Evolutionary conservation across 768 basidiomycete species (phyloP).

Genomic region (Royoungia palumana): DNA sequence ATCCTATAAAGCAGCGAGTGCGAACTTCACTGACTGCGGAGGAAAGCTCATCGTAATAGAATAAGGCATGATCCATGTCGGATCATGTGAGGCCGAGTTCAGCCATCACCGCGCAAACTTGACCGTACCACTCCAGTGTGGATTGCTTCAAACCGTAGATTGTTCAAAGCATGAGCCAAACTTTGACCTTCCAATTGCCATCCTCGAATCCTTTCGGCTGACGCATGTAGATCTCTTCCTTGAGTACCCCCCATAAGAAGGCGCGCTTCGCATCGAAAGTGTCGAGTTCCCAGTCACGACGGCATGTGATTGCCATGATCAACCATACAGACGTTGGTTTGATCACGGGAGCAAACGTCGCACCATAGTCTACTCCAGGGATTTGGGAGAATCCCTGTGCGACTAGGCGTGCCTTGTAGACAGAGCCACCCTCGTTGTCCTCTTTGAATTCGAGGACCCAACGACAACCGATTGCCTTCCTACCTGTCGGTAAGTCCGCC

Average conservation of each 20-base stretch:
- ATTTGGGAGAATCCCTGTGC: slow-evolving; percentile 41
- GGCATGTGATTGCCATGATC: too few species aligned
- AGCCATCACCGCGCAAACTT: too few species aligned
- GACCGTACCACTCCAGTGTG: too few species aligned
- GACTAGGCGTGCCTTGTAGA: slow-evolving; percentile 39
- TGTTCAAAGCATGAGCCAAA: slow-evolving; percentile 20
- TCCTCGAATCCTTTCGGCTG: slow-evolving; percentile 36
- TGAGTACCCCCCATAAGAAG: slow-evolving; percentile 7
- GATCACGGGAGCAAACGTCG: slow-evolving; percentile 29
- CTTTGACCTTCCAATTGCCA: slow-evolving; percentile 16
- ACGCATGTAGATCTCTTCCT: slow-evolving; percentile 38
- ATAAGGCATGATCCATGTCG: too few species aligned
- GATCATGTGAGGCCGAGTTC: too few species aligned
- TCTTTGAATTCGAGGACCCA: slow-evolving; percentile 6
- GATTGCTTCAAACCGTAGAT: slow-evolving; percentile 42
- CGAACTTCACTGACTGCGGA: too few species aligned
- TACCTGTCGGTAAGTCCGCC: neutral
- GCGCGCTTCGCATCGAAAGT: slow-evolving; percentile 3
- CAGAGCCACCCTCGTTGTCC: neutral
- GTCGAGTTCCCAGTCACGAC: too few species aligned
- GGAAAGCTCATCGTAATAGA: too few species aligned
- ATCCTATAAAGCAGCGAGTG: too few species aligned
- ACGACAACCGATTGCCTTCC: neutral
- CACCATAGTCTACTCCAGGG: slow-evolving; percentile 35
- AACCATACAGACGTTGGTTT: slow-evolving; percentile 10